A percentile compares a stretch with the other conserved stretches of the same genome.
These are phyloP conservation scores for Rhodotorula sp. DNA, from an alignment of 1,284 basidiomycete genomes.

Conservation along the genomic window DNA sequence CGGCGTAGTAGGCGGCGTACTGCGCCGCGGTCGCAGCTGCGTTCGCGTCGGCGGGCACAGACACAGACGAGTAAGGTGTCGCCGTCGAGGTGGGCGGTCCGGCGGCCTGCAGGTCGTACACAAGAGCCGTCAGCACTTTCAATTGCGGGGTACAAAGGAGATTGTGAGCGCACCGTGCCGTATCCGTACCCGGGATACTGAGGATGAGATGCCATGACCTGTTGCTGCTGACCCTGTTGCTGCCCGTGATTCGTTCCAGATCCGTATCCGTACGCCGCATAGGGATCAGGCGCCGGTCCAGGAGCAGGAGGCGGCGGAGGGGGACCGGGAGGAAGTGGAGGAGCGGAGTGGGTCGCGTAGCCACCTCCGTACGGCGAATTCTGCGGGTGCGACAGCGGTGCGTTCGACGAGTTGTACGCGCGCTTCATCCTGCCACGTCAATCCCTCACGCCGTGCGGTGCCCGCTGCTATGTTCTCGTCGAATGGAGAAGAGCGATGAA, in stretches of 20 bases:
- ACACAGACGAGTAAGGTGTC: constrained; percentile 2
- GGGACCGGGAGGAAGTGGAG: constrained; percentile 15
- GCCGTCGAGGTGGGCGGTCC: constrained; percentile 1
- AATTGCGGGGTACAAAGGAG: rapidly evolving
- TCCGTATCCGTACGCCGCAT: constrained; percentile 4
- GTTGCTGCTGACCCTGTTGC: constrained; percentile 2
- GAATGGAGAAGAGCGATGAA: no score
- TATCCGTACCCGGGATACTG: constrained; percentile 41
- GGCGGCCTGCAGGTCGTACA: neutral
- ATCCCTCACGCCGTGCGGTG: no score
- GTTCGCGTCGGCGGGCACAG: constrained; percentile 1
- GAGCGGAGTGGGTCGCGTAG: neutral
- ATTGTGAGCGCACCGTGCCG: constrained; percentile 15
- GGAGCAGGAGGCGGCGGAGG: constrained; percentile 1
- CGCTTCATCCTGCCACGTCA: constrained; percentile 10
- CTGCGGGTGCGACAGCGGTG: neutral
- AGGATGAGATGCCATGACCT: constrained; percentile 27
- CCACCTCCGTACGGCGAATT: neutral
- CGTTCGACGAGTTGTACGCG: constrained; percentile 9
- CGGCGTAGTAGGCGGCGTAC: constrained; percentile 33
- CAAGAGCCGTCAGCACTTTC: neutral
- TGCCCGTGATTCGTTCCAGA: constrained; percentile 1
- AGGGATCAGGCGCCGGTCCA: neutral
- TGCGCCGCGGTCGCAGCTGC: constrained; percentile 15
- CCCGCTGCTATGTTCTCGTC: no score